Percentiles rank a stretch among this genome's conserved stretches.
Evolutionary conservation across 257 asterid species (phyloP).

Genomic region (Penstemon newberryi): DNA sequence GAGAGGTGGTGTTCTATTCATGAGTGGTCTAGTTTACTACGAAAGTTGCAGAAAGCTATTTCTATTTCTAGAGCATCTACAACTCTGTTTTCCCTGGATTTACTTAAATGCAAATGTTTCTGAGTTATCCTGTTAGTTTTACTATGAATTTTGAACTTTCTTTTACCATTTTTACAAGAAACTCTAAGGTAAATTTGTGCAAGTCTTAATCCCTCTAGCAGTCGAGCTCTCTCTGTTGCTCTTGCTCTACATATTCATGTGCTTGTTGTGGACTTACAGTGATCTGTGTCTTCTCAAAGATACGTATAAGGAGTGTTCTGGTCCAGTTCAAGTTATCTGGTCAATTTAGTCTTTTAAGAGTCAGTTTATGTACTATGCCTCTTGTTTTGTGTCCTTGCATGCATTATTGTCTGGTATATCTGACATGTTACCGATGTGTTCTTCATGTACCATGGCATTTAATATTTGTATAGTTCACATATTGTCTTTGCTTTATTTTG

Average conservation of each 20-base stretch:
- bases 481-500: neutral
- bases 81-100: no score
- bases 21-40: neutral
- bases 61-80: no score
- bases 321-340: slow-evolving; percentile 15
- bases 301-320: slow-evolving; percentile 1
- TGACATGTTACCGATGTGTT: slow-evolving; percentile 12
- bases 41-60: neutral
- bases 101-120: no score
- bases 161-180: no score
- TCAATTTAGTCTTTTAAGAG: slow-evolving; percentile 2
- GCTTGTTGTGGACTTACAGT: neutral
- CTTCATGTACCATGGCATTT: slow-evolving; percentile 18
- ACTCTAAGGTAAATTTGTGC: neutral
- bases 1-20: neutral
- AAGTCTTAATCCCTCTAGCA: neutral
- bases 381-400: slow-evolving; percentile 19
- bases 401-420: slow-evolving; percentile 12
- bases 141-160: no score
- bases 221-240: neutral
- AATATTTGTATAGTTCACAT: no score
- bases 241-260: neutral
- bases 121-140: no score
- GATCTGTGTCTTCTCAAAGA: slow-evolving; percentile 9
- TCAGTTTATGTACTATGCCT: slow-evolving; percentile 1